A percentile compares a stretch with the other conserved stretches of the same genome.
Conservation (phyloP, 345 rosid species). For the Jatropha curcas region DNA sequence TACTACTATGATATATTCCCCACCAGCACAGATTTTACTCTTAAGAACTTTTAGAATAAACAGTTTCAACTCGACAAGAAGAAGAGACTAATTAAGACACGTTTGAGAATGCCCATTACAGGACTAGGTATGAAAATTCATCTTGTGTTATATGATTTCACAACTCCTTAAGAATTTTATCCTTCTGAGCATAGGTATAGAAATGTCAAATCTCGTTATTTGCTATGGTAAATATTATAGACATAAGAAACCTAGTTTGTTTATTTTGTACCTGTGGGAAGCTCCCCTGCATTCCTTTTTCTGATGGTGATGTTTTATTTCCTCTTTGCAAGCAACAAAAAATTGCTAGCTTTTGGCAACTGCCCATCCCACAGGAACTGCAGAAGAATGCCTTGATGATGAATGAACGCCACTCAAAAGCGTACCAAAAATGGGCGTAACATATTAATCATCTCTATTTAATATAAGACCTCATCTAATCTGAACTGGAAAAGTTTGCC, state of each 20-base stretch:
- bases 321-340: slow-evolving; percentile 73
- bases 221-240: neutral
- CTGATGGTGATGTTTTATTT: neutral
- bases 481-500: no score
- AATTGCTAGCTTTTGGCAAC: no score
- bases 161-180: neutral
- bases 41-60: slow-evolving; percentile 35
- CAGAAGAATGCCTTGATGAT: no score
- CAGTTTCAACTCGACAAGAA: slow-evolving; percentile 49
- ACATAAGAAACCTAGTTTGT: neutral
- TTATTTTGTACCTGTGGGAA: neutral
- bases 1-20: slow-evolving; percentile 59
- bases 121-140: slow-evolving; percentile 51
- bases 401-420: no score
- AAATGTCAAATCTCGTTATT: neutral
- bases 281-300: neutral
- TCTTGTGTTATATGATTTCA: neutral
- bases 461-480: no score
- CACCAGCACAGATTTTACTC: slow-evolving; percentile 31
- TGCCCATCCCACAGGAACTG: no score
- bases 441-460: no score
- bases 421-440: no score
- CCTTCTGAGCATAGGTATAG: neutral
- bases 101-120: slow-evolving; percentile 54
- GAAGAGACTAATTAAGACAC: slow-evolving; percentile 46